Base-by-base conservation (phyloP, 192 early-diverging fungal genomes). In the Phycomyces nitens region DNA sequence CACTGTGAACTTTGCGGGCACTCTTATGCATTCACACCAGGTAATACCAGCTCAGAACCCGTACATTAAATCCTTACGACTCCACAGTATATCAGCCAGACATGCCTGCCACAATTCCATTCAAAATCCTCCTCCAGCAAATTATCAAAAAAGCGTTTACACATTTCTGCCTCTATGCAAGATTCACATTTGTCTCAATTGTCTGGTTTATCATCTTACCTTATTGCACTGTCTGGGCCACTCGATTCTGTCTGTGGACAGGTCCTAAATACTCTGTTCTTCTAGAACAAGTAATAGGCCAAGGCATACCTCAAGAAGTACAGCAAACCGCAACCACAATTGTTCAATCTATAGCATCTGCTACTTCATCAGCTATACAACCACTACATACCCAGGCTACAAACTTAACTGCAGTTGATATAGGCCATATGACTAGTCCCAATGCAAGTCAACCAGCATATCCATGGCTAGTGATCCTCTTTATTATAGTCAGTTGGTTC, bases 1-100 rank as follows among this genome's bases (percentile, higher is more conserved):
- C 79, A 86, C 66, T 98, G 96, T 76, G 96, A 98, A 70, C 83
- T 98, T 11, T 98, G 96, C 76, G 88, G 90, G 24, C 81, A 96
- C 74, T 73, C 82, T 23, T 98, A 90, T 71, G 73, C 78, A 42
- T 98, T 98, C 58, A 88, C 93, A 23, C 90, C 92, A 53, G 81
- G 72, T 74, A 64, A 65, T 20, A 16, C 3, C 38, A 11, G 12
- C 26, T 14, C 26, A 38, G 12, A n/a, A 11, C 2, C 41, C 14
- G 16, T 27, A 8, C 6, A 49, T 63, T n/a, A 42, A 0, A 29
- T 38, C 18, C 41, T 20, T 44, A 40, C 50, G 38, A 4, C 10
- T 27, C 24, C 56, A 5, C 51, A 74, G 74, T 93, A 6, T 93
- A 89, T 75, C 79, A 80, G 21, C 82, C 80, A n/a, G 83, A 79